Evolutionary conservation across 169 alveolate species (phyloP), one percentile per base, ranked within the genome.

Genomic region (Eimeria mitis): DNA sequence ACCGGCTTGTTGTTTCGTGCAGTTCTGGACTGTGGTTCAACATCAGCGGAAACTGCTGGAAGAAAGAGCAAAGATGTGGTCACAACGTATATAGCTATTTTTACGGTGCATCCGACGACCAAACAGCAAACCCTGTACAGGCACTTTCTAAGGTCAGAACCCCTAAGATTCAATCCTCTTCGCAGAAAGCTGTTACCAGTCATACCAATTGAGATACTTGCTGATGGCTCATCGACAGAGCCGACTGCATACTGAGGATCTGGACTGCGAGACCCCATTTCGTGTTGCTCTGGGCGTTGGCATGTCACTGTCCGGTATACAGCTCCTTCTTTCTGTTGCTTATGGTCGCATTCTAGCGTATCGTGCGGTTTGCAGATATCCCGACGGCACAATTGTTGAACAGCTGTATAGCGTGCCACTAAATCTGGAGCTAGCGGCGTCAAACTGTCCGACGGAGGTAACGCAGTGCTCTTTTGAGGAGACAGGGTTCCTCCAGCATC

Each of bases 21-120:
- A 87, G 92, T 63, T 21, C 52, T 40, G 65, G 34, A 42, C 34
- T 25, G 56, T 49, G 81, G 59, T 9, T 65, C 92, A 31, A 61
- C 40, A 31, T 23, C 78, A 44, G 68, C 68, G 59, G 68, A 37
- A 81, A 21, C 42, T 65, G 76, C 1, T 49, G 49, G 44, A 37
- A 49, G 2, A 49, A 79, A 87, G 34, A 40, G 19, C 11, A 44
- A 87, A n/a, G 92, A 87, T 44, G 40, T 34, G 42, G 78, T 87
- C 44, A 92, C 96, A 28, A 92, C 96, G 16, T 92, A 92, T 42
- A 49, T 92, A 40, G 89, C 94, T 52, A 92, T 92, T 54, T 88
- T 61, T 70, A 92, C 96, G 78, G 83, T 92, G 63, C 68, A 92
- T 34, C 96, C 96, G 54, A 54, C 49, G 73, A 65, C 59, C 40